Conservation (phyloP, 345 rosid genomes). For the Eucalyptus albens region DNA sequence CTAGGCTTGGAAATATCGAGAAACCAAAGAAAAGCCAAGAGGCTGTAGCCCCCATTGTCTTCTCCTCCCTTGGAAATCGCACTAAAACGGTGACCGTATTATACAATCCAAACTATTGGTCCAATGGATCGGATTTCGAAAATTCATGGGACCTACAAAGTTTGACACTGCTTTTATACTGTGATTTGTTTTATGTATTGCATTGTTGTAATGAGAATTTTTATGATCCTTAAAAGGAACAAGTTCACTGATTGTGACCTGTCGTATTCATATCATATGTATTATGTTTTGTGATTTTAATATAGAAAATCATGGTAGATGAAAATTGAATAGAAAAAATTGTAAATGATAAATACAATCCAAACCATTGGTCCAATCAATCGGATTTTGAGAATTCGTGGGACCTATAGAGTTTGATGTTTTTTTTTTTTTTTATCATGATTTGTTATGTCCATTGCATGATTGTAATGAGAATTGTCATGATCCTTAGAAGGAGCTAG, state of each 20-base stretch:
- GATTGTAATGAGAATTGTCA: neutral
- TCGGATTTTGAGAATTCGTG: neutral
- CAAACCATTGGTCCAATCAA: neutral
- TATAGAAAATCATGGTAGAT: neutral
- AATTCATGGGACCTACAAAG: neutral
- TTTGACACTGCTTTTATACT: neutral
- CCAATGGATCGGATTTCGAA: neutral
- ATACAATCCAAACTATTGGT: neutral
- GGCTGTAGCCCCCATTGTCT: neutral
- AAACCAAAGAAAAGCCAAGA: neutral
- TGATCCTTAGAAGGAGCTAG: neutral
- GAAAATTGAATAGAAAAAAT: neutral
- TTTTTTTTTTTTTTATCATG: neutral
- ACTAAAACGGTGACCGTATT: neutral
- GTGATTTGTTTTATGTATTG: neutral
- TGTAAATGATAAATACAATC: neutral
- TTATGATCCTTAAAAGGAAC: neutral
- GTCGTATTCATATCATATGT: too few species aligned
- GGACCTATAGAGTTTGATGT: neutral
- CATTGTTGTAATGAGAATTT: neutral
- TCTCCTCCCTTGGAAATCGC: neutral
- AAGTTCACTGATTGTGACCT: accelerated
- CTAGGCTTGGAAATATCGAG: neutral
- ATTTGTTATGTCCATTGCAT: neutral
- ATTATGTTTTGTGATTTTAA: neutral